phyloP scores from a whole-genome alignment of 2,329 filamentous ascomycete genomes.

The Fusarium denticulatum region DNA sequence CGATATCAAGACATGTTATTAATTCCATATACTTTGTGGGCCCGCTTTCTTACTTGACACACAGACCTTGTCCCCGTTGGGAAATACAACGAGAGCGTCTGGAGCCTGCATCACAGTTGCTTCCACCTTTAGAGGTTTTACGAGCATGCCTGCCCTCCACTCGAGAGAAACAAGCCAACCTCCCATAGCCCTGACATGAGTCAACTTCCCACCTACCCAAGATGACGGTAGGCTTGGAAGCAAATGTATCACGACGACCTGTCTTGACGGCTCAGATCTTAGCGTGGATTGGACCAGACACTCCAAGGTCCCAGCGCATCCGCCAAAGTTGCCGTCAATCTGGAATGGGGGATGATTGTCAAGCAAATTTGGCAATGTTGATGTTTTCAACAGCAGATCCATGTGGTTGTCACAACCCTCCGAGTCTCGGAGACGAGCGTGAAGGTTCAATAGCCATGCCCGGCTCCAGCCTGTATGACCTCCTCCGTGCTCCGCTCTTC shows the following conservation, averaged over 20 bases:
- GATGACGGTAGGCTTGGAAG: constrained; percentile 29
- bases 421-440: constrained; percentile 52
- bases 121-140: background rate
- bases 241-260: constrained; percentile 20
- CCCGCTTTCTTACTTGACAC: background rate
- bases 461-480: constrained; percentile 63
- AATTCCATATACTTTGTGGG: background rate
- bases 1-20: background rate
- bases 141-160: constrained; percentile 14
- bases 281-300: constrained; percentile 37
- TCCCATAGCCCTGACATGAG: background rate
- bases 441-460: constrained; percentile 61
- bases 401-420: constrained; percentile 23
- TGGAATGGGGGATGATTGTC: constrained; percentile 43
- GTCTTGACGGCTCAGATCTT: background rate
- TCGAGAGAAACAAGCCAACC: constrained; percentile 29
- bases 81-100: constrained; percentile 17
- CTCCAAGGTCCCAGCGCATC: constrained; percentile 35
- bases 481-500: constrained; percentile 48
- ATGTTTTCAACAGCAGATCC: constrained; percentile 28
- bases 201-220: constrained; percentile 18
- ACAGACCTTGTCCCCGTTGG: background rate
- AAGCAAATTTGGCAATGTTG: constrained; percentile 33
- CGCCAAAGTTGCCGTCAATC: constrained; percentile 46
- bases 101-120: constrained; percentile 1